Evolutionary conservation across 139 green algal genomes (phyloP), one percentile per base, ranked within the genome.

Genomic region (Chlamydomonas sp.): DNA sequence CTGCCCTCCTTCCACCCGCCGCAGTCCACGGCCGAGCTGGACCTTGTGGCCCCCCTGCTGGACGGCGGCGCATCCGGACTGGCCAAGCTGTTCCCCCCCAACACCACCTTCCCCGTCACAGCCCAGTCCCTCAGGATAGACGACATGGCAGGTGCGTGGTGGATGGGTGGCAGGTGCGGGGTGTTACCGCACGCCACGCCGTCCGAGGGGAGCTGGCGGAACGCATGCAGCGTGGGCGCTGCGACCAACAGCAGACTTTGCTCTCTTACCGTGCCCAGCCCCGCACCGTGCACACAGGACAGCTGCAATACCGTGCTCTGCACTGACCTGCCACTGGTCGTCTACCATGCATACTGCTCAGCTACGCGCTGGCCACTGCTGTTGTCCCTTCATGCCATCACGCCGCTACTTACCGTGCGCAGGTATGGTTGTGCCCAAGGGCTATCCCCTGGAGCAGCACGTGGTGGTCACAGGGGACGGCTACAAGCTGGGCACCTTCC

Each of bases 361-460:
- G 6, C n/a, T 59, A 14, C 74, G 31, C 31, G 2, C 69, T 18
- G 16, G 17, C 69, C 5, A 49, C 16, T 57, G 31, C 31, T 49
- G 31, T 49, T 49, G 31, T 49, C 31, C 31, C 31, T 49, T 49
- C 31, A 49, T 49, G 31, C 31, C 31, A 49, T 49, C 31, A 49
- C 31, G 31, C 31, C 31, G 31, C 31, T 49, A 49, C 31, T 49
- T 49, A 49, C 31, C 10, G 12, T 71, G 66, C 60, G 3, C 84
- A 88, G 84, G 63, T 62, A 67, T 91, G 68, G 87, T 93, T 8
- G 5, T 49, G 1, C 63, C 79, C 18, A 90, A 90, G 69, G 94
- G 95, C 16, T 97, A 96, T 74, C 91, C 91, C 4, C 77, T 96
- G 15, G 93, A 97, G 86, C 78, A 79, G 15, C 88, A 96, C 84